Evolutionary conservation across 2,329 filamentous ascomycete genomes (phyloP).

Genomic region (Pezicula radicicola): DNA sequence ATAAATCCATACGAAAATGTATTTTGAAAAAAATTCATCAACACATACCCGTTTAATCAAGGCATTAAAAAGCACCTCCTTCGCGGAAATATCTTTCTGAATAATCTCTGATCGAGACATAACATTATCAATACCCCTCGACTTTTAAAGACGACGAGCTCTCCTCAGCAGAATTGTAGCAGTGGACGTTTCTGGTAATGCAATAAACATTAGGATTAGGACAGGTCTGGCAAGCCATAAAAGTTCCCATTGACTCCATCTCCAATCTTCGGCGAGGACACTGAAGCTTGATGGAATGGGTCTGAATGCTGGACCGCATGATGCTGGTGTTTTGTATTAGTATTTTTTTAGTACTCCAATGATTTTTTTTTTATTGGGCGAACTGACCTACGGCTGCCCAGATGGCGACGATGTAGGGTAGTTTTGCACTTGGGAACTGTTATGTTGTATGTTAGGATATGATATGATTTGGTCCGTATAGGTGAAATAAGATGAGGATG

Average conservation of each 20-base stretch:
- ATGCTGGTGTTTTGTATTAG: not conserved
- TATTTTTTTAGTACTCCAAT: no score
- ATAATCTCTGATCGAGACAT: conserved; percentile 62
- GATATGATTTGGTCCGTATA: no score
- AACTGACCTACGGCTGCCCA: not conserved
- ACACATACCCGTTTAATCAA: conserved; percentile 47
- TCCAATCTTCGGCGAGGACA: conserved; percentile 52
- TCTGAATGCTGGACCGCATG: conserved; percentile 48
- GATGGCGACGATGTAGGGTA: conserved; percentile 4
- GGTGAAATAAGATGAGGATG: no score
- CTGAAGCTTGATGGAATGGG: conserved; percentile 57
- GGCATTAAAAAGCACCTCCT: conserved; percentile 47
- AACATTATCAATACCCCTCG: conserved; percentile 50
- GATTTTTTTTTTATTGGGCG: no score
- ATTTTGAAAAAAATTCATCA: no score
- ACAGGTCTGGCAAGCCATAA: conserved; percentile 54
- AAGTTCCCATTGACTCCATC: conserved; percentile 60
- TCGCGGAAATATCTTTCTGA: conserved; percentile 46
- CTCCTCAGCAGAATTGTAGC: conserved; percentile 59
- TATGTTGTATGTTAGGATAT: no score
- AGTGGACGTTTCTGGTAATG: conserved; percentile 60
- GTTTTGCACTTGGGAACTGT: no score
- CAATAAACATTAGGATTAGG: conserved; percentile 33
- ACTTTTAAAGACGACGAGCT: conserved; percentile 53
- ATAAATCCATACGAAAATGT: no score